These are phyloP conservation scores for Wallacemonas collosoma DNA, from an alignment of 208 protist genomes.

Conservation along the genomic window DNA sequence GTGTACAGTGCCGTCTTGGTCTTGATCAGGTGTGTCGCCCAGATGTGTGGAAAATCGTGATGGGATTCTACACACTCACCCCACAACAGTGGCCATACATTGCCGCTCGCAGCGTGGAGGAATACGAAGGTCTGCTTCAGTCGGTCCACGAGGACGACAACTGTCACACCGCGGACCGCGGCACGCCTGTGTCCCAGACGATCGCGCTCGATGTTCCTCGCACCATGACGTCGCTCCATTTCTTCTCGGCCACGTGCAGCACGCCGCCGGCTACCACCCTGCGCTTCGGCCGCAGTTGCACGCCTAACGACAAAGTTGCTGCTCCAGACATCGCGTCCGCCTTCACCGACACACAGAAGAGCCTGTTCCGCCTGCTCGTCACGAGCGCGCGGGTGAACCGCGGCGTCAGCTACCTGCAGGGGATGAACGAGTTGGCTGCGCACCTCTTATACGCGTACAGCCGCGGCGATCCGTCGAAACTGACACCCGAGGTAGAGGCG, in stretches of 20 bases:
- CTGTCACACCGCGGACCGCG: constrained; percentile 19
- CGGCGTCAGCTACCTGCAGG: constrained; percentile 80
- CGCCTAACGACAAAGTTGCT: neutral
- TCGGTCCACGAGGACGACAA: constrained; percentile 33
- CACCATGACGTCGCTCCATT: constrained; percentile 81
- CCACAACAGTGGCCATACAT: constrained; percentile 33
- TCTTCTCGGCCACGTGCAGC: constrained; percentile 47
- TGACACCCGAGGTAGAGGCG: constrained; percentile 48
- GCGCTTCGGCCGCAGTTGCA: neutral
- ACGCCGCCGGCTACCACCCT: neutral
- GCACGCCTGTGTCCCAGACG: constrained; percentile 13
- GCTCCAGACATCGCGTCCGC: neutral
- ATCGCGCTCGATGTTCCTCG: constrained; percentile 85
- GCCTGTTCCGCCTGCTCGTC: constrained; percentile 70
- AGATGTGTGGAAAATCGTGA: constrained; percentile 71
- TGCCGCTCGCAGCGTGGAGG: constrained; percentile 26
- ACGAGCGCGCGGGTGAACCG: constrained; percentile 66
- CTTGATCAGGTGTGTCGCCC: constrained; percentile 41
- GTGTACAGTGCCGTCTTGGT: constrained; percentile 50
- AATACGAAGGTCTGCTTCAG: constrained; percentile 46
- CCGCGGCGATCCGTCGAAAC: constrained; percentile 26
- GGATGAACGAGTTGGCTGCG: constrained; percentile 83
- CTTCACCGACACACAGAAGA: constrained; percentile 59
- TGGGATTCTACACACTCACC: constrained; percentile 62
- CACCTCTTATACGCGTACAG: constrained; percentile 77